Conservation (phyloP, 768 basidiomycete genomes). For the Mycena kentingensis region DNA sequence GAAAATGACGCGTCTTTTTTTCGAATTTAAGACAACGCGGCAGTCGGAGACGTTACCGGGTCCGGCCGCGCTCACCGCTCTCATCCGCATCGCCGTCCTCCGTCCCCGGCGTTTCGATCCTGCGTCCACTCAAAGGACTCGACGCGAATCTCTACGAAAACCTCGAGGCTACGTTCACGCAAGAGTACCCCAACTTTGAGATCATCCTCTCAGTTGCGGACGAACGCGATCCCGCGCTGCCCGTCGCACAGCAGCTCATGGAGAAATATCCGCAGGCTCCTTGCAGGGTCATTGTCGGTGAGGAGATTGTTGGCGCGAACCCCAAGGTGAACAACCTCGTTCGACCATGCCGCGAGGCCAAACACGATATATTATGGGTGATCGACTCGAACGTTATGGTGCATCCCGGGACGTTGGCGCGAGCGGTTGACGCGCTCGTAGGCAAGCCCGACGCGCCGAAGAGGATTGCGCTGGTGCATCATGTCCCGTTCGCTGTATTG, state of each 20-base stretch:
- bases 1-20: slow-evolving; percentile 8
- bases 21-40: not conserved
- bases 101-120: slow-evolving; percentile 88
- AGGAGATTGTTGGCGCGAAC: slow-evolving; percentile 85
- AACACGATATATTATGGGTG: slow-evolving; percentile 92
- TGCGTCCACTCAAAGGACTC: slow-evolving; percentile 92
- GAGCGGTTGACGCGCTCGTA: slow-evolving; percentile 86
- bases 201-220: slow-evolving; percentile 91
- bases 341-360: slow-evolving; percentile 76
- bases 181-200: slow-evolving; percentile 91
- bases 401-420: slow-evolving; percentile 75
- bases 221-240: slow-evolving; percentile 82
- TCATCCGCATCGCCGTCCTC: slow-evolving; percentile 45
- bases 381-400: slow-evolving; percentile 91
- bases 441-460: slow-evolving; percentile 35
- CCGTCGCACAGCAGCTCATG: slow-evolving; percentile 76
- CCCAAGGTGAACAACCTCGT: slow-evolving; percentile 98
- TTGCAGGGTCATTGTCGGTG: slow-evolving; percentile 80
- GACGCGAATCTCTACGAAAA: slow-evolving; percentile 97
- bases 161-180: slow-evolving; percentile 87
- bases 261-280: slow-evolving; percentile 76
- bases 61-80: slow-evolving; percentile 63
- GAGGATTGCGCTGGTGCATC: slow-evolving; percentile 89
- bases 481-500: slow-evolving; percentile 86
- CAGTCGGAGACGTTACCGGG: slow-evolving; percentile 77